Conservation (phyloP, 2,329 filamentous ascomycete species). For the Fusarium lateritium region DNA sequence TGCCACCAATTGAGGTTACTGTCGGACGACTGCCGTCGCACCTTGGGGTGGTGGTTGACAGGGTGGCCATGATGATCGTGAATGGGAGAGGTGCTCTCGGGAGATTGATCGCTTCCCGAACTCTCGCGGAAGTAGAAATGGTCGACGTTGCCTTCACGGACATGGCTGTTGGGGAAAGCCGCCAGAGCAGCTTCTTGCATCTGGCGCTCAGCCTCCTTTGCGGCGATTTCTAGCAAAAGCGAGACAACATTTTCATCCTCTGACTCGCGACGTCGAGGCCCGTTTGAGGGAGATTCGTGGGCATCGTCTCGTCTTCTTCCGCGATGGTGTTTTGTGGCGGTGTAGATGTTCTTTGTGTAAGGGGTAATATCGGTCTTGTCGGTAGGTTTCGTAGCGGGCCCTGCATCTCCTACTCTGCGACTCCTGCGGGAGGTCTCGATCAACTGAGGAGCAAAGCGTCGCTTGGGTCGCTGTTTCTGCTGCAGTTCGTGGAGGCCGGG, state of each 20-base stretch:
- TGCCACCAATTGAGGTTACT: constrained; percentile 80
- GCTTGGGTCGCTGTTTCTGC: constrained; percentile 60
- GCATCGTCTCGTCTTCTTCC: constrained; percentile 50
- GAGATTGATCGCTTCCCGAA: constrained; percentile 68
- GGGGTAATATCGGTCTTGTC: constrained; percentile 82
- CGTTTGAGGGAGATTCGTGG: constrained; percentile 26
- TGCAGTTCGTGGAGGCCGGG: constrained; percentile 59
- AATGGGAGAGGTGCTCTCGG: constrained; percentile 56
- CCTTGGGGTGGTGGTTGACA: constrained; percentile 29
- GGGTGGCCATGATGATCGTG: constrained; percentile 49
- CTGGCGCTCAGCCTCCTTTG: constrained; percentile 83
- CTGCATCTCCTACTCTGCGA: constrained; percentile 75
- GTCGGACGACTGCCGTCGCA: constrained; percentile 72
- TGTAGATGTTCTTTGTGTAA: constrained; percentile 73
- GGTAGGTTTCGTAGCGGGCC: constrained; percentile 72
- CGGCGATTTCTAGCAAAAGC: constrained; percentile 84
- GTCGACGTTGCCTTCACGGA: constrained; percentile 77
- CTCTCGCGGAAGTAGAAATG: constrained; percentile 79
- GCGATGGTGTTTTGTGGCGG: constrained; percentile 59
- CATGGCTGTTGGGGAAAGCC: constrained; percentile 81
- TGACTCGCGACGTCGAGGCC: constrained; percentile 70
- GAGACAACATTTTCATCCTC: constrained; percentile 83
- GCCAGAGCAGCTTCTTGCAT: constrained; percentile 83
- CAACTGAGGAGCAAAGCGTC: constrained; percentile 81
- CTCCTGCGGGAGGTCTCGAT: constrained; percentile 84